A percentile compares a stretch with the other conserved stretches of the same genome.
phyloP scores from a whole-genome alignment of 2,329 filamentous ascomycete species.

The Pseudopyricularia cyperi region DNA sequence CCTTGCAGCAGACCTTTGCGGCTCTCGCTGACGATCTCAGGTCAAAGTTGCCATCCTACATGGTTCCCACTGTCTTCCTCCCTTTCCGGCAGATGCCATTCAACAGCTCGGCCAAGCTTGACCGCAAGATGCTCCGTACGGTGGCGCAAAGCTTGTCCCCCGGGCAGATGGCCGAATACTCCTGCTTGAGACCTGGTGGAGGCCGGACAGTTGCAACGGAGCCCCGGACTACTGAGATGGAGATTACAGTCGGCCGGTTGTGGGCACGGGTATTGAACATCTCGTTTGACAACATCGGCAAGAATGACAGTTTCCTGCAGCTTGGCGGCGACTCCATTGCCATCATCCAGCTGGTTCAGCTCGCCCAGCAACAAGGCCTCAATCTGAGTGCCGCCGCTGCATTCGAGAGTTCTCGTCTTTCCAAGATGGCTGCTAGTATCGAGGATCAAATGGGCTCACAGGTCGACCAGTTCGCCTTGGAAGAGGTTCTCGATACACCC shows the following conservation, averaged over 20 bases:
- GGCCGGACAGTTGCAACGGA: background rate
- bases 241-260: slow-evolving; percentile 2
- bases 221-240: background rate
- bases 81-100: slow-evolving; percentile 29
- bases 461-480: no score
- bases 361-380: slow-evolving; percentile 2
- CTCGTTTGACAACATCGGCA: slow-evolving; percentile 1
- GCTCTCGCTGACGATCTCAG: slow-evolving; percentile 27
- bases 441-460: background rate
- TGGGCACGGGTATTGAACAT: slow-evolving; percentile 7
- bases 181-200: slow-evolving; percentile 1
- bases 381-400: slow-evolving; percentile 1
- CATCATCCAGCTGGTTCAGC: slow-evolving; percentile 6
- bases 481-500: no score
- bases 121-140: slow-evolving; percentile 3
- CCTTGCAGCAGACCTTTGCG: slow-evolving; percentile 28
- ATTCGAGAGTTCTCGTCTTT: background rate
- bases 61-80: slow-evolving; percentile 33
- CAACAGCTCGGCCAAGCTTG: slow-evolving; percentile 13
- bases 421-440: background rate
- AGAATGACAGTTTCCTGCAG: slow-evolving; percentile 6
- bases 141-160: slow-evolving; percentile 3
- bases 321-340: slow-evolving; percentile 10
- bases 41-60: slow-evolving; percentile 18
- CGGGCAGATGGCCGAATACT: background rate